Base-by-base conservation (phyloP, 139 green algal species). In the Coelastrella sp. region DNA sequence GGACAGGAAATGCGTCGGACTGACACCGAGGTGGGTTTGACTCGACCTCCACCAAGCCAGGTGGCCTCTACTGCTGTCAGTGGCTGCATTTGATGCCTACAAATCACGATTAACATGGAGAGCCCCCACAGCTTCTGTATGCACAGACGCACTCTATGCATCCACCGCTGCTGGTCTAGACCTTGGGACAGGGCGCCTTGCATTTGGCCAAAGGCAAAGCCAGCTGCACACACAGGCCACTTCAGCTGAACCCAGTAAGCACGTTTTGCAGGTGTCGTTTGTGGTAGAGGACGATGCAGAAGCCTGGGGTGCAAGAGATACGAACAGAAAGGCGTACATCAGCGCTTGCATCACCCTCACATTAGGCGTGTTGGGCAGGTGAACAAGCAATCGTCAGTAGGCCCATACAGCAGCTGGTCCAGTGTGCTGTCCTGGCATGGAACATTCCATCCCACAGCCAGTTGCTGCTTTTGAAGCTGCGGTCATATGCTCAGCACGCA, bases 291-390 rank as follows among this genome's bases (percentile, higher is more conserved):
- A 90, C 4, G 73, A 90, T 75, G 73, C 5, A 7, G 58, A 54
- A 8, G 54, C 59, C 3, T 90, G 20, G 20, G 85, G 85, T 11
- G 57, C 59, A 56, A 4, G 13, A 6, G 85, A 84, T 23, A 90
- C 85, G 7, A 19, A 61, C 8, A 57, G 73, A 19, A 90, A 66
- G 74, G 85, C 85, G 6, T 84, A 83, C n/a, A 19, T 83, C 73
- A 90, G 85, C 58, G 74, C 85, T 22, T 90, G 85, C 59, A 90
- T 90, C 73, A 90, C 85, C 1, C 73, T 90, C 13, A 84, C 85
- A n/a, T 73, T 90, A 32, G 85, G 85, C 16, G 73, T 83, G 13
- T 10, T 90, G 23, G 85, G 85, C 85, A 90, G 85, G 85, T 90
- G 73, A 84, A 73, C 11, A 57, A 11, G 57, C 5, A 5, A 54